Conservation (phyloP, 1,139 yeast genomes). For the Candida smagusa region DNA sequence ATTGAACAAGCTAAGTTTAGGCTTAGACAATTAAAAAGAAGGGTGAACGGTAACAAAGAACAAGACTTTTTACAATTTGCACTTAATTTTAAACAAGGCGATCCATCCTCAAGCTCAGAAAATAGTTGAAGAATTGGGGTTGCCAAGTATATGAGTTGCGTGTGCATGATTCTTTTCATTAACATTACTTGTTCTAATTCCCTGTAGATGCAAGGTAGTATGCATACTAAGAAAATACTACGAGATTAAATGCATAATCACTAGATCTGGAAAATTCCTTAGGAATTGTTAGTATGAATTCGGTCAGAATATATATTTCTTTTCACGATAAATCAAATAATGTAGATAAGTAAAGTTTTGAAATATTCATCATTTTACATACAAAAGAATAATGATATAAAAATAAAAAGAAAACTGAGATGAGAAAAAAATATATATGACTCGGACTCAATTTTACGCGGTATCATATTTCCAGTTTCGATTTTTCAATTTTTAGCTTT, state of each 20-base stretch:
- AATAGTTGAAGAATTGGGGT: no score
- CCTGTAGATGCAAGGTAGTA: no score
- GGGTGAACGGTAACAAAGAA: not conserved
- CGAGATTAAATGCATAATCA: no score
- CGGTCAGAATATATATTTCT: slow-evolving; percentile 1
- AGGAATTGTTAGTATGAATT: not conserved
- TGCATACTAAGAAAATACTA: no score
- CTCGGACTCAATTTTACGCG: slow-evolving; percentile 1
- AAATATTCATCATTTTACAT: not conserved
- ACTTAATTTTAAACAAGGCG: not conserved
- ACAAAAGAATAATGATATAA: not conserved
- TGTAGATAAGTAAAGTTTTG: slow-evolving; percentile 14
- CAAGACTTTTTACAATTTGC: slow-evolving; percentile 2
- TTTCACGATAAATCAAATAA: slow-evolving; percentile 12
- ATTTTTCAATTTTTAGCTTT: not conserved
- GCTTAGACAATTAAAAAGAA: not conserved
- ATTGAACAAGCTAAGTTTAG: slow-evolving; percentile 1
- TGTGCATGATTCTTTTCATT: no score
- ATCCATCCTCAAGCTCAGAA: no score
- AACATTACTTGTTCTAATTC: no score
- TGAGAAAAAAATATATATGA: not conserved
- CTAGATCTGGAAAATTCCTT: not conserved
- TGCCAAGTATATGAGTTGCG: no score
- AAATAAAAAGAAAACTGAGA: not conserved
- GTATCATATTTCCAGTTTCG: slow-evolving; percentile 1